Conservation (phyloP, 345 rosid species). For the Firmiana major region DNA sequence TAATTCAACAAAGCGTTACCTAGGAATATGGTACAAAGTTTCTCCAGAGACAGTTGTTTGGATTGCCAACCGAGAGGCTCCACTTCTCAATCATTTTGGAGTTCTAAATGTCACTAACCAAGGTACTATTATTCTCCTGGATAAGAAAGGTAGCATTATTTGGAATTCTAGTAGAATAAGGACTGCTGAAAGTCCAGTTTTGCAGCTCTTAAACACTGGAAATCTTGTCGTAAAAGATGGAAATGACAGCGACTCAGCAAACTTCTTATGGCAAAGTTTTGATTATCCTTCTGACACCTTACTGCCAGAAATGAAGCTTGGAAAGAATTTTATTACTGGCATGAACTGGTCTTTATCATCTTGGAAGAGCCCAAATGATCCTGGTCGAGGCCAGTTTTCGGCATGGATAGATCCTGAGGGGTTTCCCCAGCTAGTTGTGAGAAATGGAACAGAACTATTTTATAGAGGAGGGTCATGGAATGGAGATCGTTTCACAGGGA, state of each 20-base stretch:
- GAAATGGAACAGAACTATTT: not conserved
- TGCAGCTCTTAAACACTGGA: slow-evolving; percentile 1
- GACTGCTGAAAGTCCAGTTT: not conserved
- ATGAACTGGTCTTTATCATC: slow-evolving; percentile 27
- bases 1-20: not conserved
- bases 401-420: slow-evolving; percentile 28
- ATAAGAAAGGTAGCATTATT: not conserved
- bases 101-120: slow-evolving; percentile 20
- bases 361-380: slow-evolving; percentile 40
- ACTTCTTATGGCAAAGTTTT: slow-evolving; percentile 50
- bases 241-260: not conserved
- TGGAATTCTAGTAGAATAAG: slow-evolving; percentile 27
- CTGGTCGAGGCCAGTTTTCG: slow-evolving; percentile 26
- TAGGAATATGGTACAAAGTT: slow-evolving; percentile 1
- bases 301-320: slow-evolving; percentile 48
- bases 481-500: slow-evolving; percentile 16
- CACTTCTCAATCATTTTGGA: slow-evolving; percentile 28
- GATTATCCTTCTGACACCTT: slow-evolving; percentile 39
- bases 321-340: slow-evolving; percentile 33
- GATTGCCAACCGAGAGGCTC: slow-evolving; percentile 43
- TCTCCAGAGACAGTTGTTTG: slow-evolving; percentile 25
- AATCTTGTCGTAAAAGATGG: not conserved
- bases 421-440: slow-evolving; percentile 32
- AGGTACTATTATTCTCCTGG: slow-evolving; percentile 19
- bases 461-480: slow-evolving; percentile 44